Evolutionary conservation across 2,329 filamentous ascomycete genomes (phyloP).

Genomic region (Venturia carpophila): DNA sequence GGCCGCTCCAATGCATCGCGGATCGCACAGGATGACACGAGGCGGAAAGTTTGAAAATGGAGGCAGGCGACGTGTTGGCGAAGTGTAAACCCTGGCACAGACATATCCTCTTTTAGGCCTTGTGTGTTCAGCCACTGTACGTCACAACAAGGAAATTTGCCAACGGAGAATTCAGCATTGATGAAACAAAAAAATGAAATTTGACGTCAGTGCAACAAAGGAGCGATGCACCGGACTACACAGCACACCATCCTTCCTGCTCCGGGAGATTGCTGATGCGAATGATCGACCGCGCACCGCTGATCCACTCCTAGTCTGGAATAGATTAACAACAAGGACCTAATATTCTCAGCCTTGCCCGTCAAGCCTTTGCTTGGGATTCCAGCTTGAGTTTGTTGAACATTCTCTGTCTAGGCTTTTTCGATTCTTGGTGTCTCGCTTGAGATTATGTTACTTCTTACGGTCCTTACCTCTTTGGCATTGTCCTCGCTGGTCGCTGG

Average conservation of each 20-base stretch:
- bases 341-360: neutral
- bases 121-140: too few relatives aligned
- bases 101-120: too few relatives aligned
- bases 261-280: neutral
- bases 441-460: neutral
- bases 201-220: neutral
- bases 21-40: too few relatives aligned
- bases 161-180: too few relatives aligned
- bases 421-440: neutral
- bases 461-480: neutral
- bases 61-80: too few relatives aligned
- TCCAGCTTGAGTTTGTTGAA: neutral
- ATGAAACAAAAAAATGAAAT: neutral
- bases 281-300: neutral
- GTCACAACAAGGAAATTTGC: too few relatives aligned
- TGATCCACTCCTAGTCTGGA: neutral
- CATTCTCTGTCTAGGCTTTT: neutral
- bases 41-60: too few relatives aligned
- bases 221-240: neutral
- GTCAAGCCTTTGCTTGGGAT: neutral
- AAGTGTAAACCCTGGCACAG: too few relatives aligned
- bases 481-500: conserved; percentile 25
- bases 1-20: too few relatives aligned
- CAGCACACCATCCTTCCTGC: neutral
- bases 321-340: neutral